These are phyloP conservation scores for Zymoseptoria brevis DNA, from an alignment of 2,329 filamentous ascomycete species.

Conservation along the genomic window DNA sequence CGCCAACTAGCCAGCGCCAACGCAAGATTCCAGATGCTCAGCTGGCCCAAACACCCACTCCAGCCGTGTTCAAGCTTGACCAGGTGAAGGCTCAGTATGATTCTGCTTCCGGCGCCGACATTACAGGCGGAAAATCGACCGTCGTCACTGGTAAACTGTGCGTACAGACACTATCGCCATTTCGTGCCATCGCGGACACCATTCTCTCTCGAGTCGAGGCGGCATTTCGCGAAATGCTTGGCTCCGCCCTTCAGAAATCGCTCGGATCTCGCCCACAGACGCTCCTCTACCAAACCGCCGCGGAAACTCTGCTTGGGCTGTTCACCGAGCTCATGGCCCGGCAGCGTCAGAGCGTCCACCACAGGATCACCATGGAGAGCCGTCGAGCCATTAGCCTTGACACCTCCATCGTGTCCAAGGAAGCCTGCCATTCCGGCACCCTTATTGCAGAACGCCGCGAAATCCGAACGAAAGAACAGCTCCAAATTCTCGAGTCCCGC, in stretches of 20 bases:
- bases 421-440: conserved; percentile 9
- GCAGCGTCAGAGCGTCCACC: conserved; percentile 18
- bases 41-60: conserved; percentile 4
- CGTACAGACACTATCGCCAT: conserved; percentile 22
- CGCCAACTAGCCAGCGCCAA: neutral
- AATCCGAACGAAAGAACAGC: conserved; percentile 23
- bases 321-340: conserved; percentile 23
- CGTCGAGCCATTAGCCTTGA: conserved; percentile 32
- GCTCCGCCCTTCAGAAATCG: conserved; percentile 12
- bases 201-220: conserved; percentile 25
- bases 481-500: conserved; percentile 14
- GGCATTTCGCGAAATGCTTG: conserved; percentile 20
- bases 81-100: conserved; percentile 23
- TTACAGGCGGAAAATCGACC: conserved; percentile 21
- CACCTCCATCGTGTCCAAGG: conserved; percentile 17
- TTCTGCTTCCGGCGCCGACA: conserved; percentile 21
- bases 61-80: conserved; percentile 32
- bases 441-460: conserved; percentile 25
- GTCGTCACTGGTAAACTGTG: conserved; percentile 21
- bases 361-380: conserved; percentile 27
- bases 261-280: conserved; percentile 28
- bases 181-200: conserved; percentile 21
- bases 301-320: conserved; percentile 22
- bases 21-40: neutral
- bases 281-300: conserved; percentile 22